Evolutionary conservation across 1,139 yeast species (phyloP).

Genomic region (Nakaseomyces delphensis): DNA sequence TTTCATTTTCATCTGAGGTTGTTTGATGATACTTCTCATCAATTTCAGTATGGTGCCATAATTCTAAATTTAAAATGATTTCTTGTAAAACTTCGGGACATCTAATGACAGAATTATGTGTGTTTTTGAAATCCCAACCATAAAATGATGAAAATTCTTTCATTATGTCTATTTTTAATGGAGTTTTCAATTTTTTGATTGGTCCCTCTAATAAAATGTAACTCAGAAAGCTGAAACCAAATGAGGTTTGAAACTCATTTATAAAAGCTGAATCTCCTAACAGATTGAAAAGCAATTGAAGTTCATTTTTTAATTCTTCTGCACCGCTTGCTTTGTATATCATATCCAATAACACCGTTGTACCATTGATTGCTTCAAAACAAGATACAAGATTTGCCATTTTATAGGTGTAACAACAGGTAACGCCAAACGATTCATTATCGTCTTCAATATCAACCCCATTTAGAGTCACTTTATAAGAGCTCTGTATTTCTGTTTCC

Average conservation of each 20-base stretch:
- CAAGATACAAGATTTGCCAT: neutral
- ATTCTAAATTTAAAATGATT: conserved; percentile 41
- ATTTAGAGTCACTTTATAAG: neutral
- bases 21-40: conserved; percentile 11
- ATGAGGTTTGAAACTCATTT: conserved; percentile 15
- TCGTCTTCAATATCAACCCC: neutral
- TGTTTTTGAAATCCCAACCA: conserved; percentile 39
- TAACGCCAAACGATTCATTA: neutral
- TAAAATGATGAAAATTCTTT: conserved; percentile 37
- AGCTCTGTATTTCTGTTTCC: neutral
- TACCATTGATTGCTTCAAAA: conserved; percentile 2
- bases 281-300: neutral
- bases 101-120: conserved; percentile 38
- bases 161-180: conserved; percentile 31
- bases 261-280: conserved; percentile 14
- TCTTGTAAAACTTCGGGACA: conserved; percentile 40
- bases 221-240: conserved; percentile 20
- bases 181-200: conserved; percentile 15
- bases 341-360: neutral
- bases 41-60: conserved; percentile 36
- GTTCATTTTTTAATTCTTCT: neutral
- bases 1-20: conserved; percentile 8
- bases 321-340: neutral
- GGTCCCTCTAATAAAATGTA: conserved; percentile 25
- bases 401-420: neutral